phyloP scores from a whole-genome alignment of 2,329 filamentous ascomycete genomes.

The Sphaerulina populicola region DNA sequence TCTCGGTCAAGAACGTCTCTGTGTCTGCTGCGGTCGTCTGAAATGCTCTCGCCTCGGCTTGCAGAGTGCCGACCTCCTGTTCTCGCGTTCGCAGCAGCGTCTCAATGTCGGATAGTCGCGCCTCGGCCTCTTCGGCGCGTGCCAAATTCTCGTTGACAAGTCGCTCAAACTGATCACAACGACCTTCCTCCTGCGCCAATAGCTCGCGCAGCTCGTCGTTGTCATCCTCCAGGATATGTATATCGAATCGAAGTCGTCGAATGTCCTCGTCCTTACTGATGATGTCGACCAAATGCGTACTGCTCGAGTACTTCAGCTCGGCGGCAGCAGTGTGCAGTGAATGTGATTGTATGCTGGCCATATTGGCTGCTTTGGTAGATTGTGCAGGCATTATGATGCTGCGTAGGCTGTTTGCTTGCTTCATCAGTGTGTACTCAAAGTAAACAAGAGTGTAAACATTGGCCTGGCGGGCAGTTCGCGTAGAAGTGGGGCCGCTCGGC shows the following conservation, averaged over 20 bases:
- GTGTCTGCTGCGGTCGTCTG: constrained; percentile 60
- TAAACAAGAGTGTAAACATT: background rate
- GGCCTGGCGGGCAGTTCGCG: background rate
- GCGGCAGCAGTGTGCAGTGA: constrained; percentile 48
- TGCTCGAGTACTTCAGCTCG: constrained; percentile 62
- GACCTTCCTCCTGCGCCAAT: constrained; percentile 52
- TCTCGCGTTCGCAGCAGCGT: constrained; percentile 46
- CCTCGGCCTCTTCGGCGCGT: constrained; percentile 43
- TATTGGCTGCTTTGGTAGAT: constrained; percentile 11
- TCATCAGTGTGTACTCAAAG: background rate
- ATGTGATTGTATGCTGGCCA: constrained; percentile 34
- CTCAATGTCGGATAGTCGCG: constrained; percentile 39
- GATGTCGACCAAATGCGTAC: constrained; percentile 55
- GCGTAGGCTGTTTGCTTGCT: background rate
- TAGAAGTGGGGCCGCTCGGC: background rate
- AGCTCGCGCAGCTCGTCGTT: constrained; percentile 60
- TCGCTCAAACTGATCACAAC: constrained; percentile 49
- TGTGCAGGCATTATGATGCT: constrained; percentile 13
- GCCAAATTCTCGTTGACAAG: constrained; percentile 43
- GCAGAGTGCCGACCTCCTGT: constrained; percentile 48
- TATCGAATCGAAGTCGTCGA: constrained; percentile 59
- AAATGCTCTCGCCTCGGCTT: constrained; percentile 66
- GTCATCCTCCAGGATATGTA: constrained; percentile 66
- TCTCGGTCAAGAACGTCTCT: constrained; percentile 59
- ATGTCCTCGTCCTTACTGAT: constrained; percentile 67